phyloP scores from a whole-genome alignment of 225 moss, liverwort and hornwort genomes.

The Sphagnum tenellum region DNA sequence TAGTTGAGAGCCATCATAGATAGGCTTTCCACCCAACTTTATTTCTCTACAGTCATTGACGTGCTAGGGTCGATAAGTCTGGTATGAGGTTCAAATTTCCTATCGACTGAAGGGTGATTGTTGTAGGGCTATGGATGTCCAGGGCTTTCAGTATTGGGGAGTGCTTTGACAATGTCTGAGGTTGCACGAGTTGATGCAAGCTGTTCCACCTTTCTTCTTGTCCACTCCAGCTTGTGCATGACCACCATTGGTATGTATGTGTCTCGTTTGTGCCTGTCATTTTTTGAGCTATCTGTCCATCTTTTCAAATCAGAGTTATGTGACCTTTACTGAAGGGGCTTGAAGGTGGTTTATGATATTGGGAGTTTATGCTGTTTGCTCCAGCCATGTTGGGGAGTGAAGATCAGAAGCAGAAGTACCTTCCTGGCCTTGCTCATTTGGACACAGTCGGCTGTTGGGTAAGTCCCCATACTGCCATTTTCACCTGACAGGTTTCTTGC shows the following conservation, averaged over 20 bases:
- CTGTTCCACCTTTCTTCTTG: constrained; percentile 90
- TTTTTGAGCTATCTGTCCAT: too few relatives aligned
- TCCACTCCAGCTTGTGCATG: constrained; percentile 96
- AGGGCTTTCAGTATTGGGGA: constrained; percentile 75
- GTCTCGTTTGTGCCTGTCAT: background rate
- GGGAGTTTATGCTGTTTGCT: background rate
- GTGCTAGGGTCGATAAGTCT: too few relatives aligned
- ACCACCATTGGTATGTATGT: constrained; percentile 59
- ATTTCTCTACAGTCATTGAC: too few relatives aligned
- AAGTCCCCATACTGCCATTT: constrained; percentile 6
- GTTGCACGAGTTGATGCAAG: constrained; percentile 94
- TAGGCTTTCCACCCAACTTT: too few relatives aligned
- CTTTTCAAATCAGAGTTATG: too few relatives aligned
- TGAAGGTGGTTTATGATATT: too few relatives aligned
- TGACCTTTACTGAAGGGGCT: too few relatives aligned
- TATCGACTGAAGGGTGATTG: too few relatives aligned
- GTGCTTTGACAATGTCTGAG: constrained; percentile 65
- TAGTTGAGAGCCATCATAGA: too few relatives aligned
- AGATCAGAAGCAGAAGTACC: constrained; percentile 79
- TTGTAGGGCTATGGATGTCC: constrained; percentile 94
- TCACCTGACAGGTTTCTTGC: background rate
- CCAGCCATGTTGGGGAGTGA: constrained; percentile 94
- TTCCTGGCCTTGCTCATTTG: constrained; percentile 78
- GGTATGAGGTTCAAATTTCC: too few relatives aligned
- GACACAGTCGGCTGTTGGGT: constrained; percentile 95